Evolutionary conservation across 2,329 filamentous ascomycete genomes (phyloP).

Genomic region (Tolypocladium ophioglossoides): DNA sequence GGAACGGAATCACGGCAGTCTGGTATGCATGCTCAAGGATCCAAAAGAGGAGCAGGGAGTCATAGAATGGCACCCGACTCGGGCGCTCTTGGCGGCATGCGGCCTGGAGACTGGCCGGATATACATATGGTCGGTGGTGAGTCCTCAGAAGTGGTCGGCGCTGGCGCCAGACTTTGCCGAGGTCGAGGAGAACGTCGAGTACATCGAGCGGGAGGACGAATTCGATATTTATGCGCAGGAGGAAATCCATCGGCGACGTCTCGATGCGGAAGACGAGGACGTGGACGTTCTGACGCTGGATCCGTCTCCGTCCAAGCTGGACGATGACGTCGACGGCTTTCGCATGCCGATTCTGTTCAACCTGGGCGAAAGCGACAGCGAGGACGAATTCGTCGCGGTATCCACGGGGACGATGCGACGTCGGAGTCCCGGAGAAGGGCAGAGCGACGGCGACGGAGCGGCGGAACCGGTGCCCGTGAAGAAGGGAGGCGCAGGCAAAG

Average conservation of each 20-base stretch:
- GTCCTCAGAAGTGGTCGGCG: slow-evolving; percentile 93
- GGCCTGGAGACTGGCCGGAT: slow-evolving; percentile 88
- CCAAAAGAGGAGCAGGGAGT: slow-evolving; percentile 94
- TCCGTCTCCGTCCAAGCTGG: slow-evolving; percentile 48
- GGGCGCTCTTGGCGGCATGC: slow-evolving; percentile 80
- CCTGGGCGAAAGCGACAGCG: slow-evolving; percentile 86
- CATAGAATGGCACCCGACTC: slow-evolving; percentile 92
- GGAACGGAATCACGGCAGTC: slow-evolving; percentile 86
- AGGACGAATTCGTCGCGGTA: slow-evolving; percentile 69
- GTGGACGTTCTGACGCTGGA: slow-evolving; percentile 81
- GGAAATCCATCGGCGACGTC: slow-evolving; percentile 80
- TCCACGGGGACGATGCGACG: slow-evolving; percentile 75
- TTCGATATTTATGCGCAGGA: slow-evolving; percentile 96
- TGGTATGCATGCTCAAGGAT: slow-evolving; percentile 94
- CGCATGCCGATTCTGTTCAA: slow-evolving; percentile 90
- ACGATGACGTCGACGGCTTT: slow-evolving; percentile 56
- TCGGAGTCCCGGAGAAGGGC: slow-evolving; percentile 66
- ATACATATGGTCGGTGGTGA: slow-evolving; percentile 92
- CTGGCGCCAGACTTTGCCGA: slow-evolving; percentile 94
- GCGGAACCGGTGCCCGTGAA: slow-evolving; percentile 26
- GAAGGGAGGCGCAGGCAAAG: slow-evolving; percentile 26
- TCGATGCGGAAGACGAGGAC: slow-evolving; percentile 88
- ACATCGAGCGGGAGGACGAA: slow-evolving; percentile 90
- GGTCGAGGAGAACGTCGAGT: slow-evolving; percentile 97
- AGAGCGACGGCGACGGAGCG: slow-evolving; percentile 49